Evolutionary conservation across 371 early-diverging fungal species (phyloP).

Genomic region (Mortierella sp.): DNA sequence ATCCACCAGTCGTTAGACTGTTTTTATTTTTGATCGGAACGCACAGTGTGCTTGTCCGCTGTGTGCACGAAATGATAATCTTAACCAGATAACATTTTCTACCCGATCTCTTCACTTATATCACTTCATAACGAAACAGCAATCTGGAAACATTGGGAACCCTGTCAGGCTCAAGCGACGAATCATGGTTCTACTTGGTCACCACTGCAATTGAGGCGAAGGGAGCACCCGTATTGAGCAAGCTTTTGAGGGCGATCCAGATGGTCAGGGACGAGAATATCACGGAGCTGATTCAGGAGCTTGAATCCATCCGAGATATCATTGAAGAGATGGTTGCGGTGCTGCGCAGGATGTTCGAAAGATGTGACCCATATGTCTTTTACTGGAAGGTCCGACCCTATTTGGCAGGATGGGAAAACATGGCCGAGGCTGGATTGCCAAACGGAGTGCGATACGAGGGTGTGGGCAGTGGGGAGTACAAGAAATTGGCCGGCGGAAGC

Average conservation of each 20-base stretch:
- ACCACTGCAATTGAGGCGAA: constrained; percentile 90
- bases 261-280: constrained; percentile 66
- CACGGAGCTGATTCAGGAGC: constrained; percentile 58
- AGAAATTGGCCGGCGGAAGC: constrained; percentile 92
- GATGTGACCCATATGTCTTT: constrained; percentile 95
- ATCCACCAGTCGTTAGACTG: not conserved
- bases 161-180: constrained; percentile 91
- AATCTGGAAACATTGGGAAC: constrained; percentile 87
- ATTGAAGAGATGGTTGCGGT: constrained; percentile 71
- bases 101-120: not conserved
- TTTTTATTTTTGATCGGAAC: constrained; percentile 3
- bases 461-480: constrained; percentile 79
- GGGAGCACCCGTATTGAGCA: constrained; percentile 82
- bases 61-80: not conserved
- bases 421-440: constrained; percentile 86
- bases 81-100: not conserved
- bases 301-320: constrained; percentile 65
- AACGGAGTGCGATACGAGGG: constrained; percentile 93
- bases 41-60: no score
- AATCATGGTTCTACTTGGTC: constrained; percentile 96
- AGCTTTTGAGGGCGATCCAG: constrained; percentile 68
- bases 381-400: constrained; percentile 94
- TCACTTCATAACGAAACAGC: constrained; percentile 36
- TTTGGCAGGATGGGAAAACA: constrained; percentile 94
- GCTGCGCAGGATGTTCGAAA: constrained; percentile 90